Evolutionary conservation across 1,284 basidiomycete genomes (phyloP), one percentile per base, ranked within the genome.

Genomic region (Kalmanozyma brasiliensis): DNA sequence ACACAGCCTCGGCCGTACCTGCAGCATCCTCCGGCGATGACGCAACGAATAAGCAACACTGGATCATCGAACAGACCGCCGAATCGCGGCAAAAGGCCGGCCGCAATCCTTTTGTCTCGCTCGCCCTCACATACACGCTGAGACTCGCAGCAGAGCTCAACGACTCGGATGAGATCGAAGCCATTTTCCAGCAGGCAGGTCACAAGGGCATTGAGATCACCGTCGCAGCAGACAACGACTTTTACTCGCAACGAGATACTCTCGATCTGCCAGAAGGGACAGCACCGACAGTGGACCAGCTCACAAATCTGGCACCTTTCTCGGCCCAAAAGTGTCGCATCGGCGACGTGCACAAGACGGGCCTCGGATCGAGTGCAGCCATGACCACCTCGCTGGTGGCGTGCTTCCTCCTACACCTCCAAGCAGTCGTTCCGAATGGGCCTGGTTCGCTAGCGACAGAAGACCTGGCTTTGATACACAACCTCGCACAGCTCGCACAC

Each of bases 161-260:
- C 35, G 76, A 41, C 8, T 56, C 19, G 3, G 55, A 42, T 11
- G 68, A 43, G 30, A 45, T 61, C 6, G 52, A 26, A 23, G 8
- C 33, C 1, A 29, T 49, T 13, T 63, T 62, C 26, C 44, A 26
- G 14, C 51, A 44, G 4, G 55, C 6, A 87, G 24, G 46, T 0
- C 33, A 51, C 8, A 33, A 46, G 30, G 89, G 48, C 84, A 93
- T 67, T 87, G 91, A 75, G 87, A 70, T 98, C 63, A 87, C 87
- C 29, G 91, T 98, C 55, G 87, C 90, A 19, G 96, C 92, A 6
- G 93, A 94, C 83, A 98, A 98, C 79, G 96, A 98, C 83, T 98
- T 98, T 77, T 98, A 98, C 84, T 96, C 94, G 2, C 95, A 98
- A 80, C 86, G 90, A 56, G 88, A 89, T 52, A 89, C 92, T 17